Conservation (phyloP, 2,329 filamentous ascomycete genomes). For the Stemphylium beticola region DNA sequence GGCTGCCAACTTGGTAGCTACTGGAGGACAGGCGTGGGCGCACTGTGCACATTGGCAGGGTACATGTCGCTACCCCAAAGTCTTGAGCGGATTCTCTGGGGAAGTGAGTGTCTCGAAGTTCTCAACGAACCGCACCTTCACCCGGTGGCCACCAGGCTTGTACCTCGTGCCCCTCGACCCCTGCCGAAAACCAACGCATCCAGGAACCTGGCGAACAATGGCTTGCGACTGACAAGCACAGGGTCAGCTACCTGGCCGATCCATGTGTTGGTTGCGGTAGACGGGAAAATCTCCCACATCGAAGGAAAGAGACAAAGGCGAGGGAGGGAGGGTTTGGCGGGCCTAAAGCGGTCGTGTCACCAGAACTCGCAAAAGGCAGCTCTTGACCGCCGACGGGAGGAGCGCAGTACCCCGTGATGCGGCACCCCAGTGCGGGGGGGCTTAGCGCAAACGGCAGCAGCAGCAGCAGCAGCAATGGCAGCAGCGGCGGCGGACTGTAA, state of each 20-base stretch:
- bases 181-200: conserved; percentile 21
- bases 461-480: no score
- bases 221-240: conserved; percentile 17
- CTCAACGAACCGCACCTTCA: conserved; percentile 14
- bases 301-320: conserved; percentile 23
- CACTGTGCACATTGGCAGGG: conserved; percentile 24
- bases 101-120: conserved; percentile 26
- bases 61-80: conserved; percentile 25
- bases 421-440: background rate
- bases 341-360: conserved; percentile 21
- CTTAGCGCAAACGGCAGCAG: conserved; percentile 8
- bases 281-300: conserved; percentile 20
- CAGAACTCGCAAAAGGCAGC: background rate
- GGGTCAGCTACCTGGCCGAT: conserved; percentile 11
- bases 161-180: conserved; percentile 31
- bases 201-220: conserved; percentile 39
- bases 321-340: conserved; percentile 11
- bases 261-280: conserved; percentile 13
- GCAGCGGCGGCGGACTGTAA: background rate
- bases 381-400: conserved; percentile 25
- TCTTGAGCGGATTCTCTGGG: conserved; percentile 26
- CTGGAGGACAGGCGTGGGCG: conserved; percentile 21
- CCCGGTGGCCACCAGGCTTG: conserved; percentile 20
- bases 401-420: conserved; percentile 36
- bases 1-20: conserved; percentile 16